phyloP scores from a whole-genome alignment of 768 basidiomycete species.

The Amanita rubescens region DNA sequence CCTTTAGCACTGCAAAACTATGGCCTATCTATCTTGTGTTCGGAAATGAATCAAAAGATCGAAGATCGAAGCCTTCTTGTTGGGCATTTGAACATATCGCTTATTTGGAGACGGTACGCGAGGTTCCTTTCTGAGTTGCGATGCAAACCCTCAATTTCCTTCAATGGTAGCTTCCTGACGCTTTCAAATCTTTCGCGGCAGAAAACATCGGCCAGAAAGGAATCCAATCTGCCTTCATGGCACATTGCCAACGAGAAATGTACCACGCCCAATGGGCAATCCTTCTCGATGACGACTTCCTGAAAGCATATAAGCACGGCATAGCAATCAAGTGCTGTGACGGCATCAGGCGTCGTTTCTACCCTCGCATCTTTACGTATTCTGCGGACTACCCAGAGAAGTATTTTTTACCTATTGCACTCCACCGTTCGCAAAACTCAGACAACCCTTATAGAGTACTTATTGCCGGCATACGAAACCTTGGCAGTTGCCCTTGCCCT shows the following conservation, averaged over 20 bases:
- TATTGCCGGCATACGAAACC: conserved; percentile 16
- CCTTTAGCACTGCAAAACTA: too few relatives aligned
- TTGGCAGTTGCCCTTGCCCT: conserved; percentile 23
- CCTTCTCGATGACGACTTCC: neutral
- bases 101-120: too few relatives aligned
- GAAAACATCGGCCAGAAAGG: neutral
- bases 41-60: too few relatives aligned
- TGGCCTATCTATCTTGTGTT: too few relatives aligned
- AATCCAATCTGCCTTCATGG: neutral
- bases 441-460: conserved; percentile 11
- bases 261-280: neutral
- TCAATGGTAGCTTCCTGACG: neutral
- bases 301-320: conserved; percentile 6
- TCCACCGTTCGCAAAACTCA: neutral
- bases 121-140: too few relatives aligned
- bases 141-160: neutral
- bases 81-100: too few relatives aligned
- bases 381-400: conserved; percentile 9
- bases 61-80: too few relatives aligned
- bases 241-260: neutral
- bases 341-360: neutral
- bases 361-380: conserved; percentile 10
- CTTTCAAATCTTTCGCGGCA: neutral
- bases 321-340: conserved; percentile 7
- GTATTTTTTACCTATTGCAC: too few relatives aligned